phyloP scores from a whole-genome alignment of 106 monocot species.

The Acanthochlamys bracteata region DNA sequence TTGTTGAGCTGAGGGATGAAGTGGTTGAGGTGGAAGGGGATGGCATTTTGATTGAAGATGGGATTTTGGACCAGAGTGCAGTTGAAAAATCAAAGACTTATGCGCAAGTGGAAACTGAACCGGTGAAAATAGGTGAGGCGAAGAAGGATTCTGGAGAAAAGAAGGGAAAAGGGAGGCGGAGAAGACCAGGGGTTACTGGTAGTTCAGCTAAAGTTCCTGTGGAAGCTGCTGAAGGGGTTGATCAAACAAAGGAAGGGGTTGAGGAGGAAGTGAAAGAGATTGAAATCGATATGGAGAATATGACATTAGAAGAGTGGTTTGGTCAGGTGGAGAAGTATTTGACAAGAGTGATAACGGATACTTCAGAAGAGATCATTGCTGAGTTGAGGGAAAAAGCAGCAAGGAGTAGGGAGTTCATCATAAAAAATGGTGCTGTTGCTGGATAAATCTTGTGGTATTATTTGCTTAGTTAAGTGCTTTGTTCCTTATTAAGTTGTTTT shows the following conservation, averaged over 20 bases:
- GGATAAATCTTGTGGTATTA: background rate
- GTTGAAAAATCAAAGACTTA: too few relatives aligned
- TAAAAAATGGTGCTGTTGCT: background rate
- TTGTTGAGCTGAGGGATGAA: too few relatives aligned
- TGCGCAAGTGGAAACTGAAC: background rate
- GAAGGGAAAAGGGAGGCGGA: background rate
- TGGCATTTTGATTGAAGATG: too few relatives aligned
- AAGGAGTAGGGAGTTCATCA: background rate
- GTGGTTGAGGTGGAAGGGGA: too few relatives aligned
- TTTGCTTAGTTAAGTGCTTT: too few relatives aligned
- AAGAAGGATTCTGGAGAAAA: background rate
- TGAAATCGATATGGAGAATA: slow-evolving; percentile 19
- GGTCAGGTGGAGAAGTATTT: slow-evolving; percentile 38
- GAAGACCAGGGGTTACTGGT: background rate
- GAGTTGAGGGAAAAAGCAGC: background rate
- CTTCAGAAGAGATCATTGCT: background rate
- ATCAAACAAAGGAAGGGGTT: background rate
- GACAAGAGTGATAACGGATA: slow-evolving; percentile 7
- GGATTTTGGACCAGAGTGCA: too few relatives aligned
- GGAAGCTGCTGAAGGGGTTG: background rate
- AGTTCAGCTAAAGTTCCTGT: slow-evolving; percentile 2
- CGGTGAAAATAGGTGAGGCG: background rate
- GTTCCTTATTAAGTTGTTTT: too few relatives aligned
- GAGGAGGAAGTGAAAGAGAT: background rate
- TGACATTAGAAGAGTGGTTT: slow-evolving; percentile 64